Evolutionary conservation across 2,329 filamentous ascomycete species (phyloP), one percentile per base, ranked within the genome.

Genomic region (Paecilomyces formosus): DNA sequence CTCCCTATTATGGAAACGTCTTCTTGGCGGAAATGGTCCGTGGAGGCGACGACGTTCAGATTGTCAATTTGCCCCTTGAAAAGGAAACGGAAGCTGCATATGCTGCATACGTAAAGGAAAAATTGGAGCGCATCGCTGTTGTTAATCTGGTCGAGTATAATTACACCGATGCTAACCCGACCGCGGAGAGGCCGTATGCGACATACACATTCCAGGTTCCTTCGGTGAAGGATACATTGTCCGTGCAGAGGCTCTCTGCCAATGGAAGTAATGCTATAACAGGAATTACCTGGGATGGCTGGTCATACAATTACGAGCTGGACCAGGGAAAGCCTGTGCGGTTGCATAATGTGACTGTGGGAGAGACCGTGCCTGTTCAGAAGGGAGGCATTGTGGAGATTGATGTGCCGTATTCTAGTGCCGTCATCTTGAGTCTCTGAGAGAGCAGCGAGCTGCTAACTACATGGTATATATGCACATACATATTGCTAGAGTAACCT

Each of bases 261-360:
- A 86, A 86, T 68, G 85, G 85, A 0, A 86, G 82, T 61, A 83
- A 88, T 71, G 84, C 85, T 8, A 79, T 86, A 22, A 81, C 81
- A 0, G 85, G 84, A 0, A 80, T 87, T 51, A 82, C 82, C 0
- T 87, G 80, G 73, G 82, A 87, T 68, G 85, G 84, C 1, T 78
- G 74, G 66, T 87, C 82, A 61, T 88, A 85, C 62, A 83, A 87
- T 64, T 81, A 80, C 59, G 84, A 87, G 68, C 70, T 87, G 55
- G 76, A 81, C 11, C 63, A 74, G 3, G 85, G 84, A 0, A 72
- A 68, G 66, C 82, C 84, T 2, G 81, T 85, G 33, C 67, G 77
- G 58, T 63, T 86, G 69, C 58, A 60, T 0, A 87, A 88, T 65
- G 78, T 85, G 13, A 86, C 84, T 3, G 68, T 73, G 3, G 80